These are phyloP conservation scores for Colletotrichum kahawae DNA, from an alignment of 2,329 filamentous ascomycete genomes.

Conservation along the genomic window DNA sequence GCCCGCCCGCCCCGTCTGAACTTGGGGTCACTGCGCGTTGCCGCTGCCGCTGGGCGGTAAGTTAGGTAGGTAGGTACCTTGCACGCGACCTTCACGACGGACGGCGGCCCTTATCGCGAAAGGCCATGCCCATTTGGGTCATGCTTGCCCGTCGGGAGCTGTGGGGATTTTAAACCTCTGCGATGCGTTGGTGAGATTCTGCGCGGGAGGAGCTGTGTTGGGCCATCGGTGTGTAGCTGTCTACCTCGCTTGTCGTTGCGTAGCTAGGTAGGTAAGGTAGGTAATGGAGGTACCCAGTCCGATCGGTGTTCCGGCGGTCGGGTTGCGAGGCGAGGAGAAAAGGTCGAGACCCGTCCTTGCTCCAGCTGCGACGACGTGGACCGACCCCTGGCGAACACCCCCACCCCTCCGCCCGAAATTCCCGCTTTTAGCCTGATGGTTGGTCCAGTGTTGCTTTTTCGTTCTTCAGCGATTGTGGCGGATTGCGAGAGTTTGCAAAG, in stretches of 20 bases:
- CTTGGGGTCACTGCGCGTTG: neutral
- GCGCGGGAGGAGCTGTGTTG: neutral
- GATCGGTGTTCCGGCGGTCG: neutral
- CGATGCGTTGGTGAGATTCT: neutral
- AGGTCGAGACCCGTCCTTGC: neutral
- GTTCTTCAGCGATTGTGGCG: neutral
- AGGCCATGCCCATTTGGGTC: accelerated
- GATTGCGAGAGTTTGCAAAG: neutral
- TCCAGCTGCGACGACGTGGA: neutral
- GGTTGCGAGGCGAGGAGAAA: neutral
- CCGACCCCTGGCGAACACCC: neutral
- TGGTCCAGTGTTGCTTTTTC: neutral
- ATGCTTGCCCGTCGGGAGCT: neutral
- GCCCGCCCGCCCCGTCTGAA: neutral
- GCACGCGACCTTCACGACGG: too few species aligned
- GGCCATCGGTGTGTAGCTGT: neutral
- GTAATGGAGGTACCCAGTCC: neutral
- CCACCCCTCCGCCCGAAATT: neutral
- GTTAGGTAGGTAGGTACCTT: neutral
- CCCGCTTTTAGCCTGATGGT: conserved; percentile 1
- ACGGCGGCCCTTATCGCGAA: neutral
- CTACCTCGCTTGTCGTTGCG: neutral
- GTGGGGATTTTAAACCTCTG: neutral
- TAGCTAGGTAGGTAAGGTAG: neutral
- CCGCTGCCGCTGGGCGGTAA: neutral